Evolutionary conservation across 2,329 filamentous ascomycete species (phyloP).

Genomic region (Penicillium sp.): DNA sequence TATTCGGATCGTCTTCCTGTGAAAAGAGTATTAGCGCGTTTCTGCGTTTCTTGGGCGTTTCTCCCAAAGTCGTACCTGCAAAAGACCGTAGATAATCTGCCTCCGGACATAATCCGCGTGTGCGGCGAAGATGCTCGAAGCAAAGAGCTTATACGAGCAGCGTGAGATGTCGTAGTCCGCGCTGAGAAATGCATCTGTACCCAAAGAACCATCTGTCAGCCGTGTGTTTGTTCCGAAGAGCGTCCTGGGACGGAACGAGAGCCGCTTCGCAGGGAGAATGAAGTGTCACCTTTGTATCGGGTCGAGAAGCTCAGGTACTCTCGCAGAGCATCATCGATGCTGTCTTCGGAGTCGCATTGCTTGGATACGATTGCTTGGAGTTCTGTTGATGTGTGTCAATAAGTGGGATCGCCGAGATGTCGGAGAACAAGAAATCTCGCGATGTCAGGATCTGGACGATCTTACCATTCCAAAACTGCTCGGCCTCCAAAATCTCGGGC

Average conservation of each 20-base stretch:
- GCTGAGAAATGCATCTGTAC: slow-evolving; percentile 61
- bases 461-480: slow-evolving; percentile 85
- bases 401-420: slow-evolving; percentile 2
- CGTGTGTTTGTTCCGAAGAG: neutral
- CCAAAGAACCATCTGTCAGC: neutral
- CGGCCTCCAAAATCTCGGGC: slow-evolving; percentile 68
- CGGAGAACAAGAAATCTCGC: neutral
- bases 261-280: neutral
- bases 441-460: slow-evolving; percentile 20
- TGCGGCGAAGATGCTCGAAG: slow-evolving; percentile 65
- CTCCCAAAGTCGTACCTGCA: slow-evolving; percentile 52
- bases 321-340: slow-evolving; percentile 80
- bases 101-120: slow-evolving; percentile 83
- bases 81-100: slow-evolving; percentile 85
- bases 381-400: slow-evolving; percentile 46
- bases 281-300: slow-evolving; percentile 57
- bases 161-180: slow-evolving; percentile 73
- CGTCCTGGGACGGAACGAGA: neutral
- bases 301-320: slow-evolving; percentile 76
- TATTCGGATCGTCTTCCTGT: slow-evolving; percentile 69
- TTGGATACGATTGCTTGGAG: slow-evolving; percentile 61
- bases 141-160: slow-evolving; percentile 73
- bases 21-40: neutral
- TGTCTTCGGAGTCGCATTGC: slow-evolving; percentile 56
- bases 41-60: neutral